A percentile compares a stretch with the other conserved stretches of the same genome.
phyloP scores from a whole-genome alignment of 768 basidiomycete species.

The Neoboletus magnificus region DNA sequence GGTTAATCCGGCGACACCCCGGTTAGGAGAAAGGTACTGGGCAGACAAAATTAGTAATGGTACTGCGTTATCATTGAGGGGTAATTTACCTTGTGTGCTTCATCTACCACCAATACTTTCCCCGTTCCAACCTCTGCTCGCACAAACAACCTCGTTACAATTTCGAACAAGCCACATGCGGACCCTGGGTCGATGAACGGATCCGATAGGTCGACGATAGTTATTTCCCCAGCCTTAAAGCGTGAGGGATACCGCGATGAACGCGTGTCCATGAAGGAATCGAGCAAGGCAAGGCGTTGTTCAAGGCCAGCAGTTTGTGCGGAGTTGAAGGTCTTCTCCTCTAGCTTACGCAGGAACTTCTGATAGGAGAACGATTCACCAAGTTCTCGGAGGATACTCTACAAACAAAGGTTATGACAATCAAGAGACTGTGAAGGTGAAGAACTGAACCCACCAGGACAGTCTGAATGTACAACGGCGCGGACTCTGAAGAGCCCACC shows the following conservation, averaged over 20 bases:
- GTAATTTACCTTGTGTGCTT: conserved; percentile 61
- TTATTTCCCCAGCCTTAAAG: conserved; percentile 54
- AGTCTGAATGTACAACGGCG: conserved; percentile 64
- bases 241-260: conserved; percentile 21
- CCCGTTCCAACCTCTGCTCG: conserved; percentile 54
- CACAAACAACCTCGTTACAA: conserved; percentile 58
- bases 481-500: conserved; percentile 50
- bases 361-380: conserved; percentile 53
- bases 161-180: conserved; percentile 65
- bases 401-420: background rate
- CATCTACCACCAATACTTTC: conserved; percentile 65
- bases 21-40: conserved; percentile 52
- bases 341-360: conserved; percentile 43
- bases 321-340: conserved; percentile 48
- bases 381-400: conserved; percentile 57
- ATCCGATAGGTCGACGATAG: conserved; percentile 65
- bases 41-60: background rate
- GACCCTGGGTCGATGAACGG: conserved; percentile 62
- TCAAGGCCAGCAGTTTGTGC: conserved; percentile 53
- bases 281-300: conserved; percentile 56
- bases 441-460: conserved; percentile 44
- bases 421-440: background rate
- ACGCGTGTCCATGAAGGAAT: conserved; percentile 46
- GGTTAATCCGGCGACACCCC: conserved; percentile 49
- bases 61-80: background rate